Evolutionary conservation across 1,139 yeast genomes (phyloP), one percentile per base, ranked within the genome.

Genomic region (Kazachstania sp.): DNA sequence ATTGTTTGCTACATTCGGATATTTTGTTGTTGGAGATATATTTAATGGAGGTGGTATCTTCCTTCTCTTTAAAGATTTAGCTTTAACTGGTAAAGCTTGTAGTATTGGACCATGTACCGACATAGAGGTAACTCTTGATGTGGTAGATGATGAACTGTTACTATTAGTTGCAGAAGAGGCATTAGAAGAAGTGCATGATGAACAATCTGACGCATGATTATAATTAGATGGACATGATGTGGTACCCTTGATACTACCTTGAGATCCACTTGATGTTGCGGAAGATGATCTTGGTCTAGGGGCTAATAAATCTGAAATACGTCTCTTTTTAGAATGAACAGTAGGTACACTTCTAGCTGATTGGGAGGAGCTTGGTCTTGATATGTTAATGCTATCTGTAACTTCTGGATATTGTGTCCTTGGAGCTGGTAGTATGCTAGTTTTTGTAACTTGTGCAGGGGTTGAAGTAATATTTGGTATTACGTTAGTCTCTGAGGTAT

Each of bases 1-100:
- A 16, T 36, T 36, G 1, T 36, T 11, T 4, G 9, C n/a, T 36
- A 19, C 11, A 26, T 30, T 8, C 5, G 28, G 13, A 16, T 30
- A 26, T 12, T 29, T 42, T 19, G 36, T 36, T 15, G 45, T 40
- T 31, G 35, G 37, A 9, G 45, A 28, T 31, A 55, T 44, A 15
- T 51, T 43, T 19, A 57, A 48, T 5, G 61, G 60, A 9, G 54
- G 46, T 5, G 61, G 61, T 2, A 57, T 45, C 34, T 43, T 48
- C 30, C 42, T 50, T 28, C 61, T 48, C 35, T 51, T 54, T 23
- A 57, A 45, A 2, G 58, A 52, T 23, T 49, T 51, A 43, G 41
- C 42, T 26, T 20, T 20, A 13, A 28, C 12, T 38, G 18, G n/a
- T 23, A 43, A 36, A 8, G 16, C 2, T 16, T 30, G 9, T 9